Base-by-base conservation (phyloP, 768 basidiomycete genomes). In the Hypholoma fasciculare region DNA sequence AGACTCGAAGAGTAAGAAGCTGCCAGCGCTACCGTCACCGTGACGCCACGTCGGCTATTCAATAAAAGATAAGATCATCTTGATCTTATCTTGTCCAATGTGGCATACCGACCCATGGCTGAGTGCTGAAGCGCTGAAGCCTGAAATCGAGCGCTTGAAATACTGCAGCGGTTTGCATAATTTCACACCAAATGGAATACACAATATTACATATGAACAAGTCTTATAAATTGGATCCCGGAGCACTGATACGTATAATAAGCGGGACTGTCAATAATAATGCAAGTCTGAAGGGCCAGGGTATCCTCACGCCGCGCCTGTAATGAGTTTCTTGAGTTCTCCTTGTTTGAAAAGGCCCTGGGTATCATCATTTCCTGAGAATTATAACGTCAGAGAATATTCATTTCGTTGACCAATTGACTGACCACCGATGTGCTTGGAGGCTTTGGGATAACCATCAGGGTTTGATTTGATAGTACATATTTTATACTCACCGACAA, bases 361-460 rank as follows among this genome's bases (percentile, higher is more conserved):
- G 7, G 75, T 71, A 55, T 72, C 70, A 56, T 81, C 79, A 50
- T 65, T 74, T 4, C 80, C 80, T 82, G 42, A 1, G 56, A 27
- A n/a, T 47, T 34, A 46, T 54, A 16, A 46, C 60, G 34, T 42
- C 19, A 23, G 38, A 38, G 17, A 36, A 30, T 14, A 9, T 2
- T 4, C 3, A 46, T 7, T 14, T 11, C 6, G 7, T 40, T 48
- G 11, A 4, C 1, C 7, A 20, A 16, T 9, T 12, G n/a, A 64
- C 70, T 52, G 61, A 83, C 82, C 85, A 62, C 85, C 85, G 30
- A 87, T 72, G 59, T 87, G 85, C 65, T 81, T 53, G 62, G 79
- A 67, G 55, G 76, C 84, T 86, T 48, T 23, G 34, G 26, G 44
- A 19, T 8, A 34, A 7, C 14, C 47, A 3, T 17, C 34, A 38